Evolutionary conservation across 192 early-diverging fungal species (phyloP), one percentile per base, ranked within the genome.

Genomic region (Pilaira anomala): DNA sequence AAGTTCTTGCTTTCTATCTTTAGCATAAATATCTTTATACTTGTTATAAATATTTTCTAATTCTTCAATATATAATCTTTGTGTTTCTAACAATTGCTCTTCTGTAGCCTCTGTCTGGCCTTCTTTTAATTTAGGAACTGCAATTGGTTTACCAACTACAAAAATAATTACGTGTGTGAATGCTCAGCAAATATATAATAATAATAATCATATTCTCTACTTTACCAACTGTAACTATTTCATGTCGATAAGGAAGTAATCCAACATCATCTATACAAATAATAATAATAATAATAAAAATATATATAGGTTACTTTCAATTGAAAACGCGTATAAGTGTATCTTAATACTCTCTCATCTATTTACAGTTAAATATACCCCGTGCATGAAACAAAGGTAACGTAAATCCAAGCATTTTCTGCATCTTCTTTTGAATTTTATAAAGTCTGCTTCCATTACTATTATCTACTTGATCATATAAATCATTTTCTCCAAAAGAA

Each of bases 401-500:
- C 3, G 89, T 89, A 48, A 85, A 88, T 3, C 91, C 89, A 29
- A 82, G 74, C 3, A 76, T 14, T 53, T 83, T 83, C 64, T 93
- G 86, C 58, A 94, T 75, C 0, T 77, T 65, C 51, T 78, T 78
- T 66, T 98, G 93, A 41, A 92, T 69, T 26, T 69, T 74, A 22
- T 83, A 78, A 12, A 89, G 42, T 50, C 71, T 69, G 3, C 87
- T 82, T 13, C 87, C 89, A 12, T 83, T 65, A 0, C 66, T 72
- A 54, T 91, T 90, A 53, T 77, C 75, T 19, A 88, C 77, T 22
- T 95, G 90, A 19, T 89, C 79, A 73, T 89, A 98, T 33, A 95
- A 73, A 14, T 96, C 88, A 72, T 91, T 95, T 73, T 98, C 95
- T 57, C 94, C 95, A 80, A 99, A 97, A 30, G 86, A 87, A 67